A percentile compares a stretch with the other conserved stretches of the same genome.
phyloP scores from a whole-genome alignment of 768 basidiomycete species.

The Lactarius quietus region DNA sequence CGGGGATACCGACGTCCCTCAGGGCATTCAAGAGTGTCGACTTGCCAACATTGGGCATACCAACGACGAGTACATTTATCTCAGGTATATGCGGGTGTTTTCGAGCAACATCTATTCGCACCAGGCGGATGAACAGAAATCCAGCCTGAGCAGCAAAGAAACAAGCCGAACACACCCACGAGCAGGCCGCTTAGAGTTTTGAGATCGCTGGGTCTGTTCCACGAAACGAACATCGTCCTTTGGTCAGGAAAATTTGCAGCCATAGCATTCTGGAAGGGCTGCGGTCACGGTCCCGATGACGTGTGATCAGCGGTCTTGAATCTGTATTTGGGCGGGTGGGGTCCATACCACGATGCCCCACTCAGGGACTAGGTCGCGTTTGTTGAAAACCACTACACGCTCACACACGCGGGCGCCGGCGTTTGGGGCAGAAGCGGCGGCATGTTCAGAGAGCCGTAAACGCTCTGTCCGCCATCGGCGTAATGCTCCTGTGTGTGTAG shows the following conservation, averaged over 20 bases:
- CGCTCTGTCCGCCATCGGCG: slow-evolving; percentile 25
- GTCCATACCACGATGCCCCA: slow-evolving; percentile 80
- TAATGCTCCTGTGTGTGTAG: slow-evolving; percentile 13
- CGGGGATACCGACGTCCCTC: slow-evolving; percentile 79
- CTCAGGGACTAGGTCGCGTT: slow-evolving; percentile 84
- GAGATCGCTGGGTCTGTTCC: slow-evolving; percentile 64
- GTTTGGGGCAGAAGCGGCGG: slow-evolving; percentile 16
- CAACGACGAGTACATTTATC: slow-evolving; percentile 87
- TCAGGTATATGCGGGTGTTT: slow-evolving; percentile 66
- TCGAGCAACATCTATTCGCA: slow-evolving; percentile 60
- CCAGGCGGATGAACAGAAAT: slow-evolving; percentile 4
- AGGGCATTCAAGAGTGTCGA: slow-evolving; percentile 91
- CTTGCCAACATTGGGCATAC: slow-evolving; percentile 99
- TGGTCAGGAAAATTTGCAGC: slow-evolving; percentile 66
- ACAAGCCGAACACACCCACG: slow-evolving; percentile 57
- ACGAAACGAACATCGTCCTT: slow-evolving; percentile 65
- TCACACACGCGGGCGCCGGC: slow-evolving; percentile 50
- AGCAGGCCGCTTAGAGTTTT: slow-evolving; percentile 59
- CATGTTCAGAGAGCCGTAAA: slow-evolving; percentile 19
- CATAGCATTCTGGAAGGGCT: slow-evolving; percentile 80
- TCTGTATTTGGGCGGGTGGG: neutral
- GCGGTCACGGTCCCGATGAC: slow-evolving; percentile 1
- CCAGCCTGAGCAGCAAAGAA: neutral
- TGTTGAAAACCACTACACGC: slow-evolving; percentile 88
- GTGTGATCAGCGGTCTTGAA: slow-evolving; percentile 18